phyloP scores from a whole-genome alignment of 805 yeast species.

The Lipomyces sp. region DNA sequence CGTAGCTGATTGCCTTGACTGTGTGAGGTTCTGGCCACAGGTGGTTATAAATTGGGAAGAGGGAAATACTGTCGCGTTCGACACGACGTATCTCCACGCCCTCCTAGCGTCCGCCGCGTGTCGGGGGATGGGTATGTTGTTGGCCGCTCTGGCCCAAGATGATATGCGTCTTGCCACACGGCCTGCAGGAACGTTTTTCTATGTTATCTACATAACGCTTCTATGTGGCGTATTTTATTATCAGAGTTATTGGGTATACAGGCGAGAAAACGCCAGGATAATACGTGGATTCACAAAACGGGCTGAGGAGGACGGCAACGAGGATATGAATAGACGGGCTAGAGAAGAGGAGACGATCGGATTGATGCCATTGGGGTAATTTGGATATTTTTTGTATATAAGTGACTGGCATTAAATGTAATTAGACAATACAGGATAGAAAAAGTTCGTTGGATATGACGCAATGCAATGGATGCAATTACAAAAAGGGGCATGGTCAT shows the following conservation, averaged over 20 bases:
- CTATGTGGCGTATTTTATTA: neutral
- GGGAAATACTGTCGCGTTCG: conserved; percentile 16
- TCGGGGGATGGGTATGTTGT: neutral
- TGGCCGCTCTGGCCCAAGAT: neutral
- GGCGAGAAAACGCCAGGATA: conserved; percentile 4
- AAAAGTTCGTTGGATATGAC: neutral
- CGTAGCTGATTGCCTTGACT: conserved; percentile 14
- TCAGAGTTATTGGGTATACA: conserved; percentile 5
- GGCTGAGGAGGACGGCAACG: neutral
- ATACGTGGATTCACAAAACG: conserved; percentile 12
- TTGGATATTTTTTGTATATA: neutral
- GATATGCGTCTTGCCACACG: conserved; percentile 2
- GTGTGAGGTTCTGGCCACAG: conserved; percentile 26
- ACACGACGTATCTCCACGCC: conserved; percentile 7
- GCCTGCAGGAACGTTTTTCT: conserved; percentile 14
- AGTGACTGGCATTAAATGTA: neutral
- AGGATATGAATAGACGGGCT: neutral
- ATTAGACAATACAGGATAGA: neutral
- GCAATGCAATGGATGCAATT: neutral
- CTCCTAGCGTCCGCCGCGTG: neutral
- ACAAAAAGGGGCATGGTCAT: neutral
- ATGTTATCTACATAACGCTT: neutral
- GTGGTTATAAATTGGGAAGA: conserved; percentile 25
- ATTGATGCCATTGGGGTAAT: neutral
- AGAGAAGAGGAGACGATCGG: conserved; percentile 5